Percentiles rank a stretch among this genome's conserved stretches.
phyloP scores from a whole-genome alignment of 2,329 filamentous ascomycete genomes.

The Colletotrichum sp. region DNA sequence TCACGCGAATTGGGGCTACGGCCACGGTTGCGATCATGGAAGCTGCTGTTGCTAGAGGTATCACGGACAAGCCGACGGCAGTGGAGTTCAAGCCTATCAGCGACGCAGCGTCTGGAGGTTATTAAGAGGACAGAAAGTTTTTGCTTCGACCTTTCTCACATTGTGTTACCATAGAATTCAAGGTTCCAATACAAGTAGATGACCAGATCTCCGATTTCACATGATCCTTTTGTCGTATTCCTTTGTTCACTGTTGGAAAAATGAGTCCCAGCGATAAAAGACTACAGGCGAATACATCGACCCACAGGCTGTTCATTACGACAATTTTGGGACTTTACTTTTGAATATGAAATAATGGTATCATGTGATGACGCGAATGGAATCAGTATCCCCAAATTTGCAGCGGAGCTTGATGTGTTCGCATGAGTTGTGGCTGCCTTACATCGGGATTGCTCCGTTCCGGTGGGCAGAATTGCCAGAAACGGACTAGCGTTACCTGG shows the following conservation, averaged over 20 bases:
- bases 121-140: not conserved
- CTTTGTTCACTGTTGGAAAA: not conserved
- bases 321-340: not conserved
- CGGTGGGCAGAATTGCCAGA: not conserved
- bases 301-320: too few species aligned
- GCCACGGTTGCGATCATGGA: conserved; percentile 60
- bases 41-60: conserved; percentile 56
- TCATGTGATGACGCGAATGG: not conserved
- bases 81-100: not conserved
- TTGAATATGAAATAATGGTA: not conserved
- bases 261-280: not conserved
- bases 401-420: not conserved
- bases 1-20: conserved; percentile 60
- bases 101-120: not conserved
- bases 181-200: not conserved
- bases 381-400: not conserved
- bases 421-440: not conserved
- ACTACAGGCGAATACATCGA: not conserved
- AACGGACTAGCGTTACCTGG: not conserved
- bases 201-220: not conserved
- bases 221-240: not conserved
- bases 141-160: not conserved
- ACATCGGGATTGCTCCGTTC: not conserved
- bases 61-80: conserved; percentile 34
- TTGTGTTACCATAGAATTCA: not conserved